Conservation (phyloP, 2,329 filamentous ascomycete species). For the Ophiosphaerella herpotricha region DNA sequence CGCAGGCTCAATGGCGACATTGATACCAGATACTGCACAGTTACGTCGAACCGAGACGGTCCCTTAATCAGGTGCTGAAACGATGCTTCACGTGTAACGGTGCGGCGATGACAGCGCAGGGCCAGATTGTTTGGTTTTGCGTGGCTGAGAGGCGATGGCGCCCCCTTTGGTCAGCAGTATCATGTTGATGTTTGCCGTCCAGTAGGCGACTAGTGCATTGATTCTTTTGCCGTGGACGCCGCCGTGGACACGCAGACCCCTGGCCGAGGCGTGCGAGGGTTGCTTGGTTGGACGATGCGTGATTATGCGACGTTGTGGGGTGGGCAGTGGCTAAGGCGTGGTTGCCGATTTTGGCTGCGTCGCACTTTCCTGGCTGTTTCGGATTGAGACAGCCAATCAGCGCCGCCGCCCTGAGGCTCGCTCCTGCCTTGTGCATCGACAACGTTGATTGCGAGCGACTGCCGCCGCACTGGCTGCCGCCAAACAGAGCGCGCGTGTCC, state of each 20-base stretch:
- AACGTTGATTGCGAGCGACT: neutral
- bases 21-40: neutral
- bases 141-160: neutral
- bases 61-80: constrained; percentile 10
- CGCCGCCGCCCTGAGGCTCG: constrained; percentile 5
- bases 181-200: too few relatives aligned
- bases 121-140: constrained; percentile 13
- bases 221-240: constrained; percentile 6
- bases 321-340: constrained; percentile 7
- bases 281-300: constrained; percentile 8
- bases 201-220: constrained; percentile 12
- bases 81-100: constrained; percentile 3
- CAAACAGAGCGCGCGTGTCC: too few relatives aligned
- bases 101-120: neutral
- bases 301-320: constrained; percentile 23
- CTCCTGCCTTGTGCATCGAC: constrained; percentile 9
- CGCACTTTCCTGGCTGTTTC: constrained; percentile 22
- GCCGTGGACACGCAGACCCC: constrained; percentile 1
- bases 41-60: constrained; percentile 1
- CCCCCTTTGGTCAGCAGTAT: too few relatives aligned
- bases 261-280: too few relatives aligned
- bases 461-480: neutral
- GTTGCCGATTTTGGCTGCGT: constrained; percentile 13
- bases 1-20: neutral
- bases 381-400: constrained; percentile 20